Percentiles rank a stretch among this genome's conserved stretches.
phyloP scores from a whole-genome alignment of 2,329 filamentous ascomycete genomes.

The Venturia aucupariae region DNA sequence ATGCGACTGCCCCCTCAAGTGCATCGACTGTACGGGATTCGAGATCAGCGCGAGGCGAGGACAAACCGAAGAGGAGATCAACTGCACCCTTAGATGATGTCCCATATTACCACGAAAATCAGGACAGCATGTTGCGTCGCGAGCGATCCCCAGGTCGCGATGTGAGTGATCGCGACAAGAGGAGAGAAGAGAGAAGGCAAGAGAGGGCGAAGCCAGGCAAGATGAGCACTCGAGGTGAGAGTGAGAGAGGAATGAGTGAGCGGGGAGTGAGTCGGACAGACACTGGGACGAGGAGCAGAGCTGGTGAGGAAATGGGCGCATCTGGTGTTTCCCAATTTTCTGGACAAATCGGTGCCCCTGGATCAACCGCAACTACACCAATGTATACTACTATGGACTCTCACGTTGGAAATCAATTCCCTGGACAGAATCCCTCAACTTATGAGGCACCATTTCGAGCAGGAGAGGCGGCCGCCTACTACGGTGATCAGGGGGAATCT shows the following conservation, averaged over 20 bases:
- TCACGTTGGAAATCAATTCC: slow-evolving; percentile 49
- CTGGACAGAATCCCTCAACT: slow-evolving; percentile 44
- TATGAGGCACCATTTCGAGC: slow-evolving; percentile 39
- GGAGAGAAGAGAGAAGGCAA: slow-evolving; percentile 21
- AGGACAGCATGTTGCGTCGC: slow-evolving; percentile 18
- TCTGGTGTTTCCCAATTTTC: slow-evolving; percentile 10
- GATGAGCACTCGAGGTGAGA: slow-evolving; percentile 22
- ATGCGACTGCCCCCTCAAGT: slow-evolving; percentile 27
- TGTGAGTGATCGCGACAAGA: slow-evolving; percentile 26
- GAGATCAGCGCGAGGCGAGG: slow-evolving; percentile 24
- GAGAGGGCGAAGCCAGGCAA: slow-evolving; percentile 5
- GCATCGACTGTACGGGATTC: slow-evolving; percentile 18
- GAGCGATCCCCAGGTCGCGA: slow-evolving; percentile 23
- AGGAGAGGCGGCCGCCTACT: slow-evolving; percentile 52
- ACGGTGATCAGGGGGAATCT: slow-evolving; percentile 52
- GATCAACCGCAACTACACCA: slow-evolving; percentile 24
- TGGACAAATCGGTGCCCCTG: slow-evolving; percentile 17
- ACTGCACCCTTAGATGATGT: slow-evolving; percentile 18
- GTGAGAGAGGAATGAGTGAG: slow-evolving; percentile 23
- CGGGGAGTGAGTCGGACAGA: slow-evolving; percentile 24
- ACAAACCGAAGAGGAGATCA: slow-evolving; percentile 19
- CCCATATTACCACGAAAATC: slow-evolving; percentile 15
- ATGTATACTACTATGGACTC: slow-evolving; percentile 31
- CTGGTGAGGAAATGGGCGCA: neutral
- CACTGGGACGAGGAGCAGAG: slow-evolving; percentile 12